phyloP scores from a whole-genome alignment of 352 stramenopile genomes.

The Pythium diclinum region DNA sequence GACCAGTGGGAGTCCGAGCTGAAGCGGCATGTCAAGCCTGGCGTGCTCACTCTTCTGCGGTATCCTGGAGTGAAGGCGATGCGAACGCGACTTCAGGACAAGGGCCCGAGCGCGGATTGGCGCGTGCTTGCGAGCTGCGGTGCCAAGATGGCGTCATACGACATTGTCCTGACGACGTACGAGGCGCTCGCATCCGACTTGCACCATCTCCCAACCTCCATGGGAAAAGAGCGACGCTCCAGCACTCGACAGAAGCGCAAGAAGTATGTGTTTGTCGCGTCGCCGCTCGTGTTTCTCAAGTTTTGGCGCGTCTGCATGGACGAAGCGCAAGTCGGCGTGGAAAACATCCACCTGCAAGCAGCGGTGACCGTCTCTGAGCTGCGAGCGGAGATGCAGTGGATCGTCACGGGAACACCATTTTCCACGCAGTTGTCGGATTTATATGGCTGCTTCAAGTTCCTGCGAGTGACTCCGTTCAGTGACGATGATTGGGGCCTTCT shows the following conservation, averaged over 20 bases:
- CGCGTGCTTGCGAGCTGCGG: slow-evolving; percentile 44
- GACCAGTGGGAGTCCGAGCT: slow-evolving; percentile 90
- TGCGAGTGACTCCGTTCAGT: slow-evolving; percentile 50
- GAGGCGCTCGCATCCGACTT: slow-evolving; percentile 83
- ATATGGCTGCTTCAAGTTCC: slow-evolving; percentile 78
- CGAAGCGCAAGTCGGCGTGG: slow-evolving; percentile 90
- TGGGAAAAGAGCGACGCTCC: slow-evolving; percentile 39
- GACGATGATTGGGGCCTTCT: slow-evolving; percentile 28
- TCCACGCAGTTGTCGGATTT: slow-evolving; percentile 81
- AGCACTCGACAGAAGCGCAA: slow-evolving; percentile 66
- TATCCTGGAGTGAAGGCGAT: slow-evolving; percentile 60
- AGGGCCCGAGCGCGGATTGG: slow-evolving; percentile 48
- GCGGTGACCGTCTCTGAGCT: slow-evolving; percentile 84
- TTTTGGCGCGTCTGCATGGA: slow-evolving; percentile 93
- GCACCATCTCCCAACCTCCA: slow-evolving; percentile 52
- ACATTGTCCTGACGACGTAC: slow-evolving; percentile 93
- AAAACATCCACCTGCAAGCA: slow-evolving; percentile 68
- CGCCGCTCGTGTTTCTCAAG: slow-evolving; percentile 79
- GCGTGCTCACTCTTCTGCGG: slow-evolving; percentile 44
- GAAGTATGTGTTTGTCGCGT: slow-evolving; percentile 81
- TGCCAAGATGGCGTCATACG: slow-evolving; percentile 61
- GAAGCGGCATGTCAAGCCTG: slow-evolving; percentile 62
- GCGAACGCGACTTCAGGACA: slow-evolving; percentile 27
- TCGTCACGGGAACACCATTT: slow-evolving; percentile 89
- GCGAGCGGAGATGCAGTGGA: slow-evolving; percentile 67